Evolutionary conservation across 345 rosid species (phyloP).

Genomic region (Reutealis trisperma): DNA sequence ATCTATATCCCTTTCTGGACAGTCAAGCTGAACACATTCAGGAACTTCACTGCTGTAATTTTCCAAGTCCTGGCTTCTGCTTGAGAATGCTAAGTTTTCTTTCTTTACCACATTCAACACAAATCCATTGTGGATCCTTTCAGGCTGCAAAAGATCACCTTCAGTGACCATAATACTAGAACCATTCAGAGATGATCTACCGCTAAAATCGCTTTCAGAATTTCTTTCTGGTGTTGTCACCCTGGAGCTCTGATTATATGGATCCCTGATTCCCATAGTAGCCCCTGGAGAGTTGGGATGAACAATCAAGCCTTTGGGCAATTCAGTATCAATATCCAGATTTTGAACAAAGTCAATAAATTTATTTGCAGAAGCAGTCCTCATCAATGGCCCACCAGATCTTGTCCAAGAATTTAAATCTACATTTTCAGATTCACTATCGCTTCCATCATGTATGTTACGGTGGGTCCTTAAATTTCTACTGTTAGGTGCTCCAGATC

Average conservation of each 20-base stretch:
- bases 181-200: slow-evolving; percentile 31
- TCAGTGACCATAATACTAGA: slow-evolving; percentile 68
- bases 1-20: slow-evolving; percentile 61
- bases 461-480: slow-evolving; percentile 48
- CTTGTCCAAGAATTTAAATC: slow-evolving; percentile 91
- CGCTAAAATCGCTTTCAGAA: slow-evolving; percentile 48
- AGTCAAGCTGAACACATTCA: slow-evolving; percentile 69
- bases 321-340: slow-evolving; percentile 60
- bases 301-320: slow-evolving; percentile 46
- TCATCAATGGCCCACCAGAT: slow-evolving; percentile 97
- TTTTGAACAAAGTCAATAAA: slow-evolving; percentile 76
- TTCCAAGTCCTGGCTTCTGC: slow-evolving; percentile 40
- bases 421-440: slow-evolving; percentile 73
- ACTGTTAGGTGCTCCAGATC: slow-evolving; percentile 40
- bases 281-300: slow-evolving; percentile 46
- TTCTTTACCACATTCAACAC: slow-evolving; percentile 73
- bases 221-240: slow-evolving; percentile 45
- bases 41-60: slow-evolving; percentile 44
- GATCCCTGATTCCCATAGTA: slow-evolving; percentile 49
- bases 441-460: slow-evolving; percentile 65
- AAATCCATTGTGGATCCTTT: slow-evolving; percentile 63
- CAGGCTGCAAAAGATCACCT: slow-evolving; percentile 87
- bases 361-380: slow-evolving; percentile 82
- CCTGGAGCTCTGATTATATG: slow-evolving; percentile 39
- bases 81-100: slow-evolving; percentile 49